Base-by-base conservation (phyloP, 257 asterid species). In the Nicotiana noctiflora region DNA sequence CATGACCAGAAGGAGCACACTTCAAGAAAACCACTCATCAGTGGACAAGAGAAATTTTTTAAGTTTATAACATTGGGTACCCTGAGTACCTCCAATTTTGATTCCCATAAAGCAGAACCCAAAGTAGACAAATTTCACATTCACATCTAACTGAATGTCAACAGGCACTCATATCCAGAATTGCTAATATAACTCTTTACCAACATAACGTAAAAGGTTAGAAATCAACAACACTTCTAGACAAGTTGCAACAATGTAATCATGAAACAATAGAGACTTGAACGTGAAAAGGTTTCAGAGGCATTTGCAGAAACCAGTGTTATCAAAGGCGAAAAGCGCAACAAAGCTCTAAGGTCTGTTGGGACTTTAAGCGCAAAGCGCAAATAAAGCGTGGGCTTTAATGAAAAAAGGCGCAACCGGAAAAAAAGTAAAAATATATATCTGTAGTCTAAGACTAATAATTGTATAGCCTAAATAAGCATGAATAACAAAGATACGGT, bases 21-120 rank as follows among this genome's bases (percentile, higher is more conserved):
- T 70, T 67, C 29, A 70, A 68, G 77, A 29, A 70, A 32, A 52
- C 34, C 77, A 70, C 77, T 70, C 57, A 40, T 70, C 57, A 40
- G 34, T 31, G 9, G 77, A 68, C 5, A 21, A 60, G 18, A 70
- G 77, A 40, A 40, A 44, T 18, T 9, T 2, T 44, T 19, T 19
- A 5, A 40, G 57, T 19, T 49, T 8, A 40, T 19, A 70, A 12
- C 19, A 70, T 19, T 44, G 56, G 31, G 57, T 19, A 70, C 57
- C 77, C 77, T 40, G 12, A 70, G 44, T n/a, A n/a, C 55, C 77
- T 19, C 56, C 44, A 40, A 40, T 11, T 4, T n/a, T 68, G 57
- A 19, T 11, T 67, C 29, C 18, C 2, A 11, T 34, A 10, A 29
- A 18, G 76, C 76, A 67, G 76, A 68, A 40, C 56, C 34, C 76